These are phyloP conservation scores for Phylloboletellus chloephorus DNA, from an alignment of 1,284 basidiomycete genomes.

Conservation along the genomic window DNA sequence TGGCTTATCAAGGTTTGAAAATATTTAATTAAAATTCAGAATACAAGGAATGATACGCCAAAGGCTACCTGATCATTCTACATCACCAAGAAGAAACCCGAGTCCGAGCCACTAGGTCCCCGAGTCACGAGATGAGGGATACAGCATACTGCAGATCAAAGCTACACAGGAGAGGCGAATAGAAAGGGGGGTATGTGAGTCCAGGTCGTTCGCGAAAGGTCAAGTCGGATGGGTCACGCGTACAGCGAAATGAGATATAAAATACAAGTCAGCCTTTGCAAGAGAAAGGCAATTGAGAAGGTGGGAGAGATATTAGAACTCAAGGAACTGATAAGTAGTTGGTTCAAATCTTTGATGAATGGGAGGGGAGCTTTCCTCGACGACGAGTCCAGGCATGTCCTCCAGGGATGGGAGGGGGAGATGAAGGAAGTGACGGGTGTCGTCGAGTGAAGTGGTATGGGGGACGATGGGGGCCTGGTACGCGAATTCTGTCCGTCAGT, in stretches of 20 bases:
- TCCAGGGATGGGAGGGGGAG: constrained; percentile 67
- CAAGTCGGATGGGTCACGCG: constrained; percentile 3
- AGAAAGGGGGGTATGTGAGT: constrained; percentile 10
- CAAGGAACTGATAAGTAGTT: constrained; percentile 62
- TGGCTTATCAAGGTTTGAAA: neutral
- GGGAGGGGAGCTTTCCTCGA: constrained; percentile 51
- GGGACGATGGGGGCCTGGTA: constrained; percentile 75
- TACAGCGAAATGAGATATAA: constrained; percentile 18
- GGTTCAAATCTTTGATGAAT: constrained; percentile 61
- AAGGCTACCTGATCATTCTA: constrained; percentile 12
- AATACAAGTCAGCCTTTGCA: constrained; percentile 22
- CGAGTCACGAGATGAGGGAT: constrained; percentile 16
- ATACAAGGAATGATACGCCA: constrained; percentile 7
- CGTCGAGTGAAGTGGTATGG: constrained; percentile 68
- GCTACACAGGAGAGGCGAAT: constrained; percentile 22
- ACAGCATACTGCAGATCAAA: constrained; percentile 28
- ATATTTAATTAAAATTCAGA: too few relatives aligned
- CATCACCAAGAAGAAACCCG: constrained; percentile 8
- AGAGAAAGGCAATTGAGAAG: constrained; percentile 1
- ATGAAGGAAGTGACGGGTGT: constrained; percentile 76
- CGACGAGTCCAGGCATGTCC: constrained; percentile 71
- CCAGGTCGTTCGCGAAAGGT: constrained; percentile 2
- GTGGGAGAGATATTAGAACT: constrained; percentile 50
- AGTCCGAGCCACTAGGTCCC: constrained; percentile 3
- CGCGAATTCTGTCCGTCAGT: constrained; percentile 10